Evolutionary conservation across 768 basidiomycete genomes (phyloP), one percentile per base, ranked within the genome.

Genomic region (Imleria badia): DNA sequence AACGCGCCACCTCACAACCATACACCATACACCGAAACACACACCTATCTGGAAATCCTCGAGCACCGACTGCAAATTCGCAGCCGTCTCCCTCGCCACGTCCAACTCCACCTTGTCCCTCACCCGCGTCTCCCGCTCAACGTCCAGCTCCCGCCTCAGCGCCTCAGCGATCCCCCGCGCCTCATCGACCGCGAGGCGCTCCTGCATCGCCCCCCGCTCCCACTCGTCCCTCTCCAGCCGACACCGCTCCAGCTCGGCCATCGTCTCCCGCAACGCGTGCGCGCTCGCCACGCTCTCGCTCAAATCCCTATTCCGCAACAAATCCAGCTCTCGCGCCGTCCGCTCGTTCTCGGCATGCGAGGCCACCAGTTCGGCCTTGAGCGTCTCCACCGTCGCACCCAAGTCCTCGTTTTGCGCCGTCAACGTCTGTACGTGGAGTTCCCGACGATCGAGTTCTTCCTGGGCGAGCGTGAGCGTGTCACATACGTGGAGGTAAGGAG

Each of bases 401-500:
- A 94, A 77, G 64, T 91, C 86, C 7, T 91, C 87, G 65, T 87
- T 91, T 66, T 93, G 85, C 3, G 80, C 82, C 3, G 82, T 85
- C 26, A 99, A 74, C 55, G 86, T 83, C 54, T 89, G 89, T 33
- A 97, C 81, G 34, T 87, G 79, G 61, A 90, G 86, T 67, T 94
- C 94, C 58, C 92, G 81, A 59, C 94, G 81, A 78, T 98, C 97
- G 40, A 99, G 87, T 80, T 98, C 97, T 85, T 98, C 97, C 96
- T 99, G 13, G n/a, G 19, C 12, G n/a, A 19, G 35, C 13, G 44
- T 40, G 26, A 31, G 51, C 23, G 36, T 20, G 26, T n/a, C n/a
- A n/a, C n/a, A n/a, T n/a, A n/a, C n/a, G 6, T 26, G 26, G 26
- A 26, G 4, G 26, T 6, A n/a, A n/a, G n/a, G 26, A 26, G 26